Conservation (phyloP, 371 early-diverging fungal species). For the Mucor lusitanicus region DNA sequence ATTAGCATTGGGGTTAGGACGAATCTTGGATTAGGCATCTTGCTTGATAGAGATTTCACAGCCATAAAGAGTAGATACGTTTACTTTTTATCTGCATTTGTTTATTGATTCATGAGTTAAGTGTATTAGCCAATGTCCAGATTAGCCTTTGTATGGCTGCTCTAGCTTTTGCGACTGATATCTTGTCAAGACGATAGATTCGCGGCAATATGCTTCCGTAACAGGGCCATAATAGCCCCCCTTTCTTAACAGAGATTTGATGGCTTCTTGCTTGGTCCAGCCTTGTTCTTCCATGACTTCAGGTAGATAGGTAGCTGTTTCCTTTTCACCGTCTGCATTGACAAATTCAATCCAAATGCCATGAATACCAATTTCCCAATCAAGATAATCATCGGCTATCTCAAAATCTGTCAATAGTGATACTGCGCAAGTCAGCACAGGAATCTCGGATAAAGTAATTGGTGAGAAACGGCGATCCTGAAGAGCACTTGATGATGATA, state of each 20-base stretch:
- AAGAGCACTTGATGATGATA: constrained; percentile 62
- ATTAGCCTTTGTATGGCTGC: neutral
- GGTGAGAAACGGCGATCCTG: constrained; percentile 84
- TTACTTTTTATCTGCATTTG: too few relatives aligned
- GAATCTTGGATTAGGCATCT: too few relatives aligned
- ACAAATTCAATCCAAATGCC: constrained; percentile 92
- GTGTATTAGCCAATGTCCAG: neutral
- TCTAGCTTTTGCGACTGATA: constrained; percentile 76
- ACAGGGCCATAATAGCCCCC: constrained; percentile 74
- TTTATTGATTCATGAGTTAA: neutral
- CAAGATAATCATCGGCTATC: constrained; percentile 66
- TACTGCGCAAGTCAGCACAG: constrained; percentile 71
- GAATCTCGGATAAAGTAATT: constrained; percentile 67
- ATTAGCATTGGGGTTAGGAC: too few relatives aligned
- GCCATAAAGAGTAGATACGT: too few relatives aligned
- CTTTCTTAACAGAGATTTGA: constrained; percentile 84
- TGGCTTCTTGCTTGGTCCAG: constrained; percentile 85
- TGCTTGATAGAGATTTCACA: too few relatives aligned
- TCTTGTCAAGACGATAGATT: constrained; percentile 67
- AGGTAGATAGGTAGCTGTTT: constrained; percentile 89
- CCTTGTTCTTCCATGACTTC: constrained; percentile 75
- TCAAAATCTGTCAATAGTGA: constrained; percentile 90
- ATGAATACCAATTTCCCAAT: constrained; percentile 92
- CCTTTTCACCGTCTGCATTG: constrained; percentile 46
- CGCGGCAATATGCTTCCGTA: constrained; percentile 53